These are phyloP conservation scores for Debaryomycetaceae sp. DNA, from an alignment of 1,139 yeast genomes.

Conservation along the genomic window DNA sequence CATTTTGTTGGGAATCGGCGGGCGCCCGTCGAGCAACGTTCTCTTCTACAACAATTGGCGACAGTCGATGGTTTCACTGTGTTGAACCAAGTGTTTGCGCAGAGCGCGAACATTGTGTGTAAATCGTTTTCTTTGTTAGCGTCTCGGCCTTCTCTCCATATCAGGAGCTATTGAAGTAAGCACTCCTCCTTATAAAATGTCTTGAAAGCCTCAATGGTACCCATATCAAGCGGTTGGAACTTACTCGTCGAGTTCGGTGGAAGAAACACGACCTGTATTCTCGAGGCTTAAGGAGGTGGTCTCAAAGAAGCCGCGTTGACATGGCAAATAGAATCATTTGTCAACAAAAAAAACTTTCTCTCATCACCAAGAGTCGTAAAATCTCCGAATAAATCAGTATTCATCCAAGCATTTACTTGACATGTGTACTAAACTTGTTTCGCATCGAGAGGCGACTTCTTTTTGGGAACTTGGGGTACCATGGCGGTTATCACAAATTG, in stretches of 20 bases:
- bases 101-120: neutral
- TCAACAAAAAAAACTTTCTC: neutral
- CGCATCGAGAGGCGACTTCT: neutral
- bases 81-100: neutral
- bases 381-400: neutral
- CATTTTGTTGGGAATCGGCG: neutral
- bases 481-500: neutral
- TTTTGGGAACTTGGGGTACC: neutral
- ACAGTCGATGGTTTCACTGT: neutral
- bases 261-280: neutral
- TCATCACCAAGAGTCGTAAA: neutral
- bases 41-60: neutral
- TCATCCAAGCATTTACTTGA: neutral
- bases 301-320: neutral
- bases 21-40: neutral
- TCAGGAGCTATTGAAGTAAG: neutral
- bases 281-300: neutral
- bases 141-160: neutral
- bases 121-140: neutral
- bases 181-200: neutral
- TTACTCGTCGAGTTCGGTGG: neutral
- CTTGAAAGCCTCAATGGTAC: neutral
- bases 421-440: neutral
- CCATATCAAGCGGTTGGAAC: neutral
- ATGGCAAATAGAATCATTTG: neutral